These are phyloP conservation scores for Prototheca cutis DNA, from an alignment of 163 green algal species.

Conservation along the genomic window DNA sequence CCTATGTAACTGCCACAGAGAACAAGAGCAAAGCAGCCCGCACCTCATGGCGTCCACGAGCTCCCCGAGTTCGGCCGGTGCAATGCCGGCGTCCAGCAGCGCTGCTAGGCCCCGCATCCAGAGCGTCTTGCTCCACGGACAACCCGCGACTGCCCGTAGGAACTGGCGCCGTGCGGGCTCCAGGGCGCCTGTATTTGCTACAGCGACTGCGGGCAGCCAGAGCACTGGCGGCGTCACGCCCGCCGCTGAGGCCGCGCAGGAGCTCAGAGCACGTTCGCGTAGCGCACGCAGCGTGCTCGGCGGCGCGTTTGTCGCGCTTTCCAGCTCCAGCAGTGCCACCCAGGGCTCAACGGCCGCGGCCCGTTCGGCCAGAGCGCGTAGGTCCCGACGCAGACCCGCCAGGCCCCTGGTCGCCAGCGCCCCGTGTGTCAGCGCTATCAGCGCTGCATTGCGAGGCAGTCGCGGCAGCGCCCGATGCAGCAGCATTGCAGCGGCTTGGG, in stretches of 20 bases:
- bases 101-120: constrained; percentile 32
- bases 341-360: not conserved
- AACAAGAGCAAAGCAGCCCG: too few relatives aligned
- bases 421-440: not conserved
- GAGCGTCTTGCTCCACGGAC: constrained; percentile 33
- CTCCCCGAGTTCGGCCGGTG: constrained; percentile 1
- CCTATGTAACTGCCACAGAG: too few relatives aligned
- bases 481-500: not conserved
- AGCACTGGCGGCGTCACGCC: constrained; percentile 1
- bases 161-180: constrained; percentile 24
- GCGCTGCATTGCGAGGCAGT: not conserved
- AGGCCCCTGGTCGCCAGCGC: not conserved
- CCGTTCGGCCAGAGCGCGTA: not conserved
- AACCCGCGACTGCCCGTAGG: constrained; percentile 30
- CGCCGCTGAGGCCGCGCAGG: not conserved
- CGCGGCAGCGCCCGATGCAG: not conserved
- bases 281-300: constrained; percentile 8
- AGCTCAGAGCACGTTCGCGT: constrained; percentile 18
- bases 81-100: not conserved
- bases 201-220: not conserved
- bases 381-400: not conserved
- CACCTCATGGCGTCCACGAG: constrained; percentile 2
- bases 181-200: constrained; percentile 4
- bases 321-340: not conserved
- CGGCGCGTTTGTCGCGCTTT: not conserved